Conservation (phyloP, 345 rosid species). For the Gossypium mustelinum region DNA sequence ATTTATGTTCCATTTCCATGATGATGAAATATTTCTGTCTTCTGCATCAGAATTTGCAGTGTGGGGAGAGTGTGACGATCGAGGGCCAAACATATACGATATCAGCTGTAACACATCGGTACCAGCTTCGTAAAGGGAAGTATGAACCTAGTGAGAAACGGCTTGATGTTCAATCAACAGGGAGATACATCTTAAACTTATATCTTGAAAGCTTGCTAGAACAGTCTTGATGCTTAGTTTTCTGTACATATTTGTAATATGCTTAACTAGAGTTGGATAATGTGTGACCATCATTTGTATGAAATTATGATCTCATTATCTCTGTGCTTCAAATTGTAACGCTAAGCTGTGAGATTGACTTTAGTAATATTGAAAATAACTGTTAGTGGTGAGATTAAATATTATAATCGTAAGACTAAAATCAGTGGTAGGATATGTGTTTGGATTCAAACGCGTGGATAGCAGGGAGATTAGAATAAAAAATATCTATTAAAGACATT, state of each 20-base stretch:
- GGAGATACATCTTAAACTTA: slow-evolving; percentile 71
- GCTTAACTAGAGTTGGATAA: not conserved
- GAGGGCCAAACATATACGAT: slow-evolving; percentile 82
- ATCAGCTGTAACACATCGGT: slow-evolving; percentile 76
- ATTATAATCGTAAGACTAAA: too few relatives aligned
- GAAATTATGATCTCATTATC: not conserved
- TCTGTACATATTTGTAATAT: not conserved
- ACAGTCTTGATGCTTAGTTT: slow-evolving; percentile 44
- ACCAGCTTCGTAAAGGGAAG: slow-evolving; percentile 88
- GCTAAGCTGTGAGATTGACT: too few relatives aligned
- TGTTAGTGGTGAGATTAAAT: too few relatives aligned
- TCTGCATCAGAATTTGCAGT: slow-evolving; percentile 67
- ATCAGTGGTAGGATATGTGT: too few relatives aligned
- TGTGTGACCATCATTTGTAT: not conserved
- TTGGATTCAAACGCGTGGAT: too few relatives aligned
- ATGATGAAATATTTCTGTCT: not conserved
- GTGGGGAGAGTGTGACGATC: slow-evolving; percentile 83
- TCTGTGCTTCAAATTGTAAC: not conserved
- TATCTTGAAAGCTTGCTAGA: slow-evolving; percentile 65
- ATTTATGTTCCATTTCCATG: slow-evolving; percentile 2
- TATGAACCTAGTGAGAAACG: slow-evolving; percentile 86
- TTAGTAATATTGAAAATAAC: too few relatives aligned
- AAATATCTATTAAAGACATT: too few relatives aligned
- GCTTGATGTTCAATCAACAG: slow-evolving; percentile 78
- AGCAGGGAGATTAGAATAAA: too few relatives aligned